These are phyloP conservation scores for Purpureocillium lavendulum DNA, from an alignment of 2,329 filamentous ascomycete genomes.

Conservation along the genomic window DNA sequence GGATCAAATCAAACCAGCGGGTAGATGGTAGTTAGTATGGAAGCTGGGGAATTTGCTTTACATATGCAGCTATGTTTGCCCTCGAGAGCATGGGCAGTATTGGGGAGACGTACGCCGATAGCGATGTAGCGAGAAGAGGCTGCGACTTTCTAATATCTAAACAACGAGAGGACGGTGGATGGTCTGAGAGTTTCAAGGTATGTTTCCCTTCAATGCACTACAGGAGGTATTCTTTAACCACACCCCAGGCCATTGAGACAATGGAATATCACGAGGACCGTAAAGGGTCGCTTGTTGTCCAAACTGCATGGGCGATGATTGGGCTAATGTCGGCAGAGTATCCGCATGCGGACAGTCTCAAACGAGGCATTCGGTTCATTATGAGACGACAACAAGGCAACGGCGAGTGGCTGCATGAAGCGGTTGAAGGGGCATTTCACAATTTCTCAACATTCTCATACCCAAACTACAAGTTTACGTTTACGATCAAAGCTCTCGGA, in stretches of 20 bases:
- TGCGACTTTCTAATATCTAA: slow-evolving; percentile 81
- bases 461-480: slow-evolving; percentile 97
- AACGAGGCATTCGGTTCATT: slow-evolving; percentile 68
- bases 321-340: slow-evolving; percentile 76
- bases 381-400: slow-evolving; percentile 80
- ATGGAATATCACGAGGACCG: slow-evolving; percentile 67
- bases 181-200: slow-evolving; percentile 88
- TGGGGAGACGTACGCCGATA: slow-evolving; percentile 74
- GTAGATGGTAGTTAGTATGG: slow-evolving; percentile 94
- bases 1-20: slow-evolving; percentile 73
- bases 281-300: slow-evolving; percentile 77
- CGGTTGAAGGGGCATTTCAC: slow-evolving; percentile 97
- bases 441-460: slow-evolving; percentile 99
- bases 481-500: slow-evolving; percentile 86
- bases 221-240: slow-evolving; percentile 8
- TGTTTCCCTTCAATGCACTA: slow-evolving; percentile 11
- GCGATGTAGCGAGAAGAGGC: slow-evolving; percentile 59
- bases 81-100: slow-evolving; percentile 75
- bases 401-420: slow-evolving; percentile 91
- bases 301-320: slow-evolving; percentile 87
- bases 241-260: slow-evolving; percentile 60
- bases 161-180: slow-evolving; percentile 84
- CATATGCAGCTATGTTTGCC: slow-evolving; percentile 94
- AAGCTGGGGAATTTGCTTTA: slow-evolving; percentile 96
- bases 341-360: slow-evolving; percentile 63